Evolutionary conservation across 345 rosid species (phyloP), one percentile per base, ranked within the genome.

Genomic region (Acer saccharum): DNA sequence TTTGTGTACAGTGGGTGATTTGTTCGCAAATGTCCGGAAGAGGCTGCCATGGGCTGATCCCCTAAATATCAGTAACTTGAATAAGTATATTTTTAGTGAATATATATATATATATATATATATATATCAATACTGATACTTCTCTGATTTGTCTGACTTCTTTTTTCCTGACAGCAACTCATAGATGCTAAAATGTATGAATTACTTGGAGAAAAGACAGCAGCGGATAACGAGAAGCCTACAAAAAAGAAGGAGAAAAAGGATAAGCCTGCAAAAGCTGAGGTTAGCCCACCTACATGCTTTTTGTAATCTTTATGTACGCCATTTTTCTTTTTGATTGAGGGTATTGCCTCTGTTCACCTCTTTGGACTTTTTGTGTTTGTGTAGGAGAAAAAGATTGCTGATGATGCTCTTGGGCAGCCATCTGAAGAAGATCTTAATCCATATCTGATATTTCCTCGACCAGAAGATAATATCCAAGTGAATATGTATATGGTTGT

Each of bases 181-280:
- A 82, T 94, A 68, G 98, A 90, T 79, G 83, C 83, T 77, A 94
- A 93, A 83, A 72, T 94, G 77, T 81, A 73, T 79, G 96, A 91
- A 85, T 81, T 91, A 73, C 93, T 97, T 83, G 99, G 98, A 79
- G 97, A 93, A 83, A 91, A 79, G 85, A 94, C 98, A 39, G 95
- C 95, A 74, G 93, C 97, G 70, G 97, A 96, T 84, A 81, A 91
- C 80, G 99, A 90, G 84, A 96, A 93, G 81, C 98, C 96, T 83
- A 64, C 92, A 65, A 93, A 94, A 84, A 90, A 91, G 86, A 90
- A 91, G 86, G 91, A 88, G 77, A 88, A 83, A 83, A 96, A 96
- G 74, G 98, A 97, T 86, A 97, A 89, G 81, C 88, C 99, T 78
- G 89, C 85, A 69, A 97, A 94, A 90, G 86, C 83, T 60, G 93